Evolutionary conservation across 495 filamentous ascomycete genomes (phyloP).

Genomic region (Tuber indicum): DNA sequence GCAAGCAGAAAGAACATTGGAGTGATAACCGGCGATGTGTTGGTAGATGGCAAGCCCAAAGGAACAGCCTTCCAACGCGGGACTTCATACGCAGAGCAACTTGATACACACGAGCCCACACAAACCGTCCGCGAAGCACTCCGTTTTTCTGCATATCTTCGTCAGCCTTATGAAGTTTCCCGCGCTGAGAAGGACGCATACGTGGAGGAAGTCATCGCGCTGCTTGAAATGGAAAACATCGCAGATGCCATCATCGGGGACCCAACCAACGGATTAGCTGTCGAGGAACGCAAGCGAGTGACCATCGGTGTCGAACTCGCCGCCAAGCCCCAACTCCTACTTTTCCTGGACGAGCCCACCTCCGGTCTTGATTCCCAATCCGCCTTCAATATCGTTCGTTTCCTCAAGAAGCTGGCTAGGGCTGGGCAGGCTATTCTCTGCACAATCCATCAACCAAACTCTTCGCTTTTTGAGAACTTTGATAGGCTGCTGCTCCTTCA

Average conservation of each 20-base stretch:
- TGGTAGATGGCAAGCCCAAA: slow-evolving; percentile 64
- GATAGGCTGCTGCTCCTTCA: slow-evolving; percentile 61
- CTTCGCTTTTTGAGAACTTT: slow-evolving; percentile 77
- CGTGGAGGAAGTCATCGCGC: slow-evolving; percentile 71
- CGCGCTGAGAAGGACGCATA: slow-evolving; percentile 71
- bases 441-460: slow-evolving; percentile 88
- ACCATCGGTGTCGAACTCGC: slow-evolving; percentile 87
- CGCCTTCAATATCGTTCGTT: slow-evolving; percentile 83
- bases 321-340: slow-evolving; percentile 73
- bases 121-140: slow-evolving; percentile 79
- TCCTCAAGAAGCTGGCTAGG: slow-evolving; percentile 73
- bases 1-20: slow-evolving; percentile 72
- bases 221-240: slow-evolving; percentile 76
- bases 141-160: slow-evolving; percentile 71
- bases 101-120: slow-evolving; percentile 71
- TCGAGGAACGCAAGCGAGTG: slow-evolving; percentile 85
- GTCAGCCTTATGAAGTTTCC: slow-evolving; percentile 65
- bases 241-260: slow-evolving; percentile 79
- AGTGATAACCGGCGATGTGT: slow-evolving; percentile 63
- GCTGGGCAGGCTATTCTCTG: slow-evolving; percentile 83
- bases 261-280: slow-evolving; percentile 68
- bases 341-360: slow-evolving; percentile 89
- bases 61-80: slow-evolving; percentile 69
- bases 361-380: slow-evolving; percentile 78
- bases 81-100: slow-evolving; percentile 75